Conservation (phyloP, 495 filamentous ascomycete species). For the Aspergillus indologenus region DNA sequence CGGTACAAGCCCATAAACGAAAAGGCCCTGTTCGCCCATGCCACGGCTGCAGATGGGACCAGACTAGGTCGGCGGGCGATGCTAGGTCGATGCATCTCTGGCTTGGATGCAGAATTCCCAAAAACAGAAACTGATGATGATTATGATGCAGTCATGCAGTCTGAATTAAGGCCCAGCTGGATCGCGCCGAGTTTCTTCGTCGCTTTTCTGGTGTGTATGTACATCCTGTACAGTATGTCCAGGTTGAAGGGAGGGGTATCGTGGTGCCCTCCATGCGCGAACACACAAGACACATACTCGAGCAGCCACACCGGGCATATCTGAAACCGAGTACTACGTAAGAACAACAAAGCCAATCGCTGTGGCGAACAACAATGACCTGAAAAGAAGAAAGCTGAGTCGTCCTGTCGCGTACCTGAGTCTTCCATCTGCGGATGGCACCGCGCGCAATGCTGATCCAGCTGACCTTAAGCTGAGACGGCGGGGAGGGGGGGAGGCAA, state of each 20-base stretch:
- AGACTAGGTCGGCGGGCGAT: slow-evolving; percentile 5
- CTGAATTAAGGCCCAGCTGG: neutral
- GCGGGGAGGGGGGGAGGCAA: slow-evolving; percentile 9
- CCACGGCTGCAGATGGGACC: slow-evolving; percentile 15
- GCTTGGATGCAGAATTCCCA: slow-evolving; percentile 13
- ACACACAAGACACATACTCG: neutral
- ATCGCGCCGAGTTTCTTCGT: slow-evolving; percentile 1
- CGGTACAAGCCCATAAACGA: neutral
- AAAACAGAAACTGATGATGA: slow-evolving; percentile 18
- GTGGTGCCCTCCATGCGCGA: neutral
- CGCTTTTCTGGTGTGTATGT: slow-evolving; percentile 1
- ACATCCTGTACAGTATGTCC: neutral
- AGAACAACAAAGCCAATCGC: neutral
- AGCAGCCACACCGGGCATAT: neutral
- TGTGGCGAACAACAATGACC: neutral
- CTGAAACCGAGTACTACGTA: neutral
- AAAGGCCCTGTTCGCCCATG: slow-evolving; percentile 11
- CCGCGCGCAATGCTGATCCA: slow-evolving; percentile 9
- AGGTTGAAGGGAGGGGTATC: neutral
- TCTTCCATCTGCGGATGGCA: neutral
- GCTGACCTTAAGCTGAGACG: slow-evolving; percentile 16
- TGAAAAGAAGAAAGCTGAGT: neutral
- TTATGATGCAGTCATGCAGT: slow-evolving; percentile 16
- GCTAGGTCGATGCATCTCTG: slow-evolving; percentile 8
- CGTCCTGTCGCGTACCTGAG: neutral